Base-by-base conservation (phyloP, 1,284 basidiomycete genomes). In the Rhodotorula sp. region DNA sequence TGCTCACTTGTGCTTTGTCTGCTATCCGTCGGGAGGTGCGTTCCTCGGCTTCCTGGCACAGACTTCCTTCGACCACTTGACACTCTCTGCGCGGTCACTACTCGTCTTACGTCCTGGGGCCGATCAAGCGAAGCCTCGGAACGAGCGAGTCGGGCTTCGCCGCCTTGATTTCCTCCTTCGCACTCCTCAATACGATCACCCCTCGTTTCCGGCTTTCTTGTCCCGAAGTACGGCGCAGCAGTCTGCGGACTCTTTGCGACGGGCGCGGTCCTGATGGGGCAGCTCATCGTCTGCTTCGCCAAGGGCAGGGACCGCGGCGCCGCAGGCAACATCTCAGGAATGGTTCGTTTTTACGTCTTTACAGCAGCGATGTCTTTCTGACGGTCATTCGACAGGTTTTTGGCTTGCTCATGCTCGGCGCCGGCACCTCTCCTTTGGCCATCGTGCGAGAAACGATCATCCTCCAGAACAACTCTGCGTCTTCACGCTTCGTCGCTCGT, bases 401-500 rank as follows among this genome's bases (percentile, higher is more conserved):
- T 18, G 71, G 69, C 8, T 57, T 73, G 0, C 44, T 70, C 9
- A 16, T 69, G 18, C 70, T 70, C 37, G 71, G 71, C 37, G 26
- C 62, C 9, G 71, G 71, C 11, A 64, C 70, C 22, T 58, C 68
- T 4, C 71, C 71, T 4, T 46, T 73, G 5, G 69, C 69, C 2
- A 67, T 73, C 24, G 69, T 68, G 1, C 72, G 71, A 46, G 72
- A 73, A 46, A 58, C 64, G n/a, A 73, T 73, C 44, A 67, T 73
- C 30, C 58, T 73, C 15, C 50, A 51, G 24, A 55, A 64, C 53
- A 70, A 67, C 47, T 47, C 55, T n/a, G 52, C 64, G 11, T 46
- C 28, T 0, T 63, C 66, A 2, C 63, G 46, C 16, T 59, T 64
- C 8, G 65, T 73, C 34, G 72, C 63, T 6, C 53, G 64, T 8